phyloP scores from a whole-genome alignment of 805 yeast genomes.

The Yarrowia sp. region DNA sequence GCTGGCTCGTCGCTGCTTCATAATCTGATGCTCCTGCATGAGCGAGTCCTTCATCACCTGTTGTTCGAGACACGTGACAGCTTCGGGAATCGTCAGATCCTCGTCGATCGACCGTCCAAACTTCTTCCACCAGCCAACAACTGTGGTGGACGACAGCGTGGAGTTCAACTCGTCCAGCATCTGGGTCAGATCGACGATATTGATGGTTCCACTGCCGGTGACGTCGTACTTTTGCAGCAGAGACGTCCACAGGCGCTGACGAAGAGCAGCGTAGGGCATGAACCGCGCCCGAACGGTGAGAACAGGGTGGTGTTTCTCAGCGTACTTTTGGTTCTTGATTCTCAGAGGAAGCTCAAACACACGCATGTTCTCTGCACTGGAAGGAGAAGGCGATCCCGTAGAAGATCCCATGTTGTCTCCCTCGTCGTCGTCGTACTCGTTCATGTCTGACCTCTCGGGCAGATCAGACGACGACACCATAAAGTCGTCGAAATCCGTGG shows the following conservation, averaged over 20 bases:
- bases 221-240: constrained; percentile 62
- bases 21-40: constrained; percentile 21
- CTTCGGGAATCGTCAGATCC: constrained; percentile 62
- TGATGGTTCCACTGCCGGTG: constrained; percentile 55
- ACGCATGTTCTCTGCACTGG: constrained; percentile 15
- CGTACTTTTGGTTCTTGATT: constrained; percentile 46
- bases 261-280: constrained; percentile 66
- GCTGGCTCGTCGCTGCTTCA: constrained; percentile 24
- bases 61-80: constrained; percentile 59
- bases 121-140: constrained; percentile 48
- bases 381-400: not conserved
- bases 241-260: constrained; percentile 73
- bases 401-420: not conserved
- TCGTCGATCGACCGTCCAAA: constrained; percentile 49
- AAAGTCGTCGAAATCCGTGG: constrained; percentile 29
- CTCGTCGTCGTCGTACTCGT: constrained; percentile 23
- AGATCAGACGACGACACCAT: constrained; percentile 12
- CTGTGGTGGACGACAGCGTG: constrained; percentile 49
- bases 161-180: constrained; percentile 72
- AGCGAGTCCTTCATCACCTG: constrained; percentile 46
- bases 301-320: constrained; percentile 57
- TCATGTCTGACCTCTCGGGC: constrained; percentile 26
- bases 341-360: constrained; percentile 52
- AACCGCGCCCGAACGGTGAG: constrained; percentile 68
- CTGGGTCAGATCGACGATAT: constrained; percentile 66